phyloP scores from a whole-genome alignment of 257 asterid genomes.

The Primulina eburnea region DNA sequence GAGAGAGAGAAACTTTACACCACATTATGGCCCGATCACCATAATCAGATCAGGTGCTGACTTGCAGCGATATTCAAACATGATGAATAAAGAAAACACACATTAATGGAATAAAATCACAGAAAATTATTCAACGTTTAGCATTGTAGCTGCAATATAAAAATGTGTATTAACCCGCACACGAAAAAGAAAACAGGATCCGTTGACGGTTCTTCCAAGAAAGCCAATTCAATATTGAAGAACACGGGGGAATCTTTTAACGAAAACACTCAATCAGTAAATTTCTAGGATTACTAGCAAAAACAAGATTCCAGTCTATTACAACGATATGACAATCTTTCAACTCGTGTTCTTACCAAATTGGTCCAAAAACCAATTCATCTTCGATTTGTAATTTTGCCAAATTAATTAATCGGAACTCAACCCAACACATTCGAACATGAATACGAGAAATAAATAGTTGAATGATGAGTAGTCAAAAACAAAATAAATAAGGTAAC shows the following conservation, averaged over 20 bases:
- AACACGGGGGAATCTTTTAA: neutral
- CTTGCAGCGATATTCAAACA: neutral
- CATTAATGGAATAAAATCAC: neutral
- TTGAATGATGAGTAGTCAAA: neutral
- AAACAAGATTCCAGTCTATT: neutral
- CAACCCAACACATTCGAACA: neutral
- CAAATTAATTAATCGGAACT: neutral
- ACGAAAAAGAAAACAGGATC: neutral
- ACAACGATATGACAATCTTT: neutral
- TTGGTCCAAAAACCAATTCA: neutral
- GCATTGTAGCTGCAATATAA: constrained; percentile 7
- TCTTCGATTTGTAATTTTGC: neutral
- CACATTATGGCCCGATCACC: neutral
- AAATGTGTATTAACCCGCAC: neutral
- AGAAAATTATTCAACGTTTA: neutral
- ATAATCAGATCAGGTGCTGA: neutral
- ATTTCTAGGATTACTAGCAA: neutral
- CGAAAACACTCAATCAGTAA: constrained; percentile 1
- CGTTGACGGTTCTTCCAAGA: neutral
- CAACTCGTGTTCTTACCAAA: neutral
- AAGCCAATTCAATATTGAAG: neutral
- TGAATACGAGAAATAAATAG: neutral
- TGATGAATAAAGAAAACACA: neutral
- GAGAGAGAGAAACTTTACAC: too few relatives aligned
- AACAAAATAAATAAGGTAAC: neutral